phyloP scores from a whole-genome alignment of 2,329 filamentous ascomycete genomes.

The Emergomyces pasteurianus region DNA sequence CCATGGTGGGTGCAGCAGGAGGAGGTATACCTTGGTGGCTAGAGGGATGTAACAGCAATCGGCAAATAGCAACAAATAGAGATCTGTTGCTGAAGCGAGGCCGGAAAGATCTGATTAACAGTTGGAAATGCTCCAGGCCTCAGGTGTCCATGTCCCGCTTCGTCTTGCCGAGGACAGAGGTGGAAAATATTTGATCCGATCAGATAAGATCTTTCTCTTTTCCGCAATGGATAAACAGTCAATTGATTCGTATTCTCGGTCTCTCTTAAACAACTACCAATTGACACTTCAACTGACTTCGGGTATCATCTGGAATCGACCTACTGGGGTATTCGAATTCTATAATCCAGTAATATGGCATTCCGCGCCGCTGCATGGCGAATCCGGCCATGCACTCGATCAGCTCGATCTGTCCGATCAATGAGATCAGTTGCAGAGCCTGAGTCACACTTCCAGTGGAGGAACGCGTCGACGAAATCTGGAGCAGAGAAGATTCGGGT shows the following conservation, averaged over 20 bases:
- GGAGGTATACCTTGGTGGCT: neutral
- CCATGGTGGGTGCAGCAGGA: neutral
- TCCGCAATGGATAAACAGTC: neutral
- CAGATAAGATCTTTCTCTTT: neutral
- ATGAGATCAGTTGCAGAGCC: neutral
- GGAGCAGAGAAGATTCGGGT: neutral
- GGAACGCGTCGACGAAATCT: neutral
- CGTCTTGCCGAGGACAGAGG: neutral
- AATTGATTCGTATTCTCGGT: neutral
- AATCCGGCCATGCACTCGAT: neutral
- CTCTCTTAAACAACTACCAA: neutral
- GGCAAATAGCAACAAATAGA: neutral
- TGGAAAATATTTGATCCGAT: slow-evolving; percentile 1
- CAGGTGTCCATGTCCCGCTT: too few species aligned
- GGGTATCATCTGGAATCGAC: neutral
- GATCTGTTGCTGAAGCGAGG: neutral
- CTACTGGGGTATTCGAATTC: neutral
- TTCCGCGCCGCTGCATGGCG: neutral
- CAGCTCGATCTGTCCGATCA: too few species aligned
- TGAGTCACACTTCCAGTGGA: slow-evolving; percentile 4
- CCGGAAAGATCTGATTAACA: too few species aligned
- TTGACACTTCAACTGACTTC: neutral
- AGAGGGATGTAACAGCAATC: neutral
- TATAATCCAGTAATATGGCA: neutral
- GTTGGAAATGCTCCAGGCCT: too few species aligned